Base-by-base conservation (phyloP, 169 alveolate genomes). In the Theileria orientalis region DNA sequence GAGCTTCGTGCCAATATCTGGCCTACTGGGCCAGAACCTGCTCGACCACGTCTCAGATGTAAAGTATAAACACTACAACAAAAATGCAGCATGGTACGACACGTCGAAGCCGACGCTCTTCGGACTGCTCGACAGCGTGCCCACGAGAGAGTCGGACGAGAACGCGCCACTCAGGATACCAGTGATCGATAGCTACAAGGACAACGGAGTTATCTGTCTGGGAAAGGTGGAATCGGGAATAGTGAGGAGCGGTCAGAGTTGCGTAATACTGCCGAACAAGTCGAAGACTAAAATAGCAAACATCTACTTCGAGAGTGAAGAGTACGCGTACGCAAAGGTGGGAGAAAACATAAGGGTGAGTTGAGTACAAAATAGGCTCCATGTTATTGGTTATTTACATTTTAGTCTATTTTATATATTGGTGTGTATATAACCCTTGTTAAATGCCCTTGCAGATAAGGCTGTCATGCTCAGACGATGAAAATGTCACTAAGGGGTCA, bases 1-100 rank as follows among this genome's bases (percentile, higher is more conserved):
- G 23, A 79, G 84, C 69, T 97, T 94, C 88, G 94, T 98, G 16
- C 99, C 99, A 29, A 93, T 97, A 29, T 94, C 99, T 5, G 99
- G 99, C 3, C 94, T 97, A 61, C 87, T 85, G 25, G 99, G 99
- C 2, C 97, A 96, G 76, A 97, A 97, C 87, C 87, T 98, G 49
- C 84, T 89, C 71, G 94, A 90, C 61, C 93, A 87, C 64, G 93
- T 87, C 21, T 83, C 92, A 0, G 90, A 86, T 68, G 67, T 78
- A 29, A 61, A 67, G 16, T 75, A 86, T 33, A 83, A 77, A 35
- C 47, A 74, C 27, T 33, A 88, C 60, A 69, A 68, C 23, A 57
- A 75, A 23, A 78, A 87, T 32, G 94, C 92, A 11, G 74, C 87
- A 30, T 89, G 95, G 94, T 88, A 88, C 74, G 89, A 84, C 33